phyloP scores from a whole-genome alignment of 140 eudicot species.

The Oenanthe javanica region DNA sequence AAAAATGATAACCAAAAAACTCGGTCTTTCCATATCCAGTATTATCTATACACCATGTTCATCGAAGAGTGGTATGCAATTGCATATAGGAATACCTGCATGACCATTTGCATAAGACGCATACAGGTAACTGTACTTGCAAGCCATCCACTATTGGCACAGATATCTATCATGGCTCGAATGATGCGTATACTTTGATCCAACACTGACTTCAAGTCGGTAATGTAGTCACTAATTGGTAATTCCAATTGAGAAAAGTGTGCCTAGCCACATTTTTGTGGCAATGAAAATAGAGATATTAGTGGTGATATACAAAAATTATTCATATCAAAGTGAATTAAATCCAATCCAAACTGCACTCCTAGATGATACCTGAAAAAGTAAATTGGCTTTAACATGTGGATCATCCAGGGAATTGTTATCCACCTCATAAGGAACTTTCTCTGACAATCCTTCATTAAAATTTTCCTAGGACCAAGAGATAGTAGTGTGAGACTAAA shows the following conservation, averaged over 20 bases:
- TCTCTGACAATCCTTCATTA: slow-evolving; percentile 67
- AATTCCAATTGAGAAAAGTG: slow-evolving; percentile 82
- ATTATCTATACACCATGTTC: background rate
- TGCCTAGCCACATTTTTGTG: slow-evolving; percentile 41
- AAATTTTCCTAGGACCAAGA: slow-evolving; percentile 59
- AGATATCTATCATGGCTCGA: slow-evolving; percentile 96
- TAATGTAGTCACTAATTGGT: slow-evolving; percentile 85
- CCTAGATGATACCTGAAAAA: slow-evolving; percentile 59
- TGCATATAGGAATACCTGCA: slow-evolving; percentile 62
- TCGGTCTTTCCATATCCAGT: background rate
- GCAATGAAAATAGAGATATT: background rate
- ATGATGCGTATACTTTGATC: slow-evolving; percentile 94
- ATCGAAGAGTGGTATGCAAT: background rate
- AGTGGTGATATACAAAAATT: background rate
- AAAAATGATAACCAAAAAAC: background rate
- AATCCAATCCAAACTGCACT: background rate
- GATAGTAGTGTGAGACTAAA: background rate
- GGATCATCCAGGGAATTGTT: slow-evolving; percentile 85
- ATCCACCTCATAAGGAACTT: slow-evolving; percentile 74
- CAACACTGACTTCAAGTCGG: slow-evolving; percentile 92
- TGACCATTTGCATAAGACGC: slow-evolving; percentile 95
- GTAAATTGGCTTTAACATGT: slow-evolving; percentile 92
- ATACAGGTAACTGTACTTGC: slow-evolving; percentile 87
- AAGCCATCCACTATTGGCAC: slow-evolving; percentile 99
- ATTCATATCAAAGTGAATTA: background rate